Evolutionary conservation across 106 monocot species (phyloP), one percentile per base, ranked within the genome.

Genomic region (Agapanthus africanus): DNA sequence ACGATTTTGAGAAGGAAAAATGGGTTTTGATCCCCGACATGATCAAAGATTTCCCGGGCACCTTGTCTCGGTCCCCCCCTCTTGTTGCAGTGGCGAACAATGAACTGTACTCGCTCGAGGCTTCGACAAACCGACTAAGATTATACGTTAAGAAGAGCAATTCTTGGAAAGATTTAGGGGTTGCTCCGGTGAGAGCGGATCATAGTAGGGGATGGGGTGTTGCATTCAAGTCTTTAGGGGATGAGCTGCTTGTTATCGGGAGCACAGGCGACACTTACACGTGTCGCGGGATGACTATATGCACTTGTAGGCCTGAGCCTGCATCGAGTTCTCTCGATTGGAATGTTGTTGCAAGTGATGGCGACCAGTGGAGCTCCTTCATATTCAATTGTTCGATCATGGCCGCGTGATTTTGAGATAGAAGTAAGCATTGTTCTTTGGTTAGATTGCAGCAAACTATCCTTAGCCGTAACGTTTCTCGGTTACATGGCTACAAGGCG

Each of bases 321-420:
- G 44, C n/a, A 27, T 63, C 54, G 14, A 65, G 63, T 36, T 27
- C 30, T 26, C 59, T 74, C 10, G 23, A 66, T 9, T 80, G 80
- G 80, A 34, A 65, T 42, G 75, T 80, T 33, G 65, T 75, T 23
- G 70, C 37, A 11, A 75, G 47, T 26, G 44, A 66, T 27, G 44
- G 70, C 23, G 63, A 63, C n/a, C 60, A 73, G 28, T 74, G 75
- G 75, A 71, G 80, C 65, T 75, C 80, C 0, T 80, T 80, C 22
- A 75, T 80, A 41, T 75, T 71, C 30, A 80, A 80, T n/a, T 80
- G 80, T 57, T 74, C 80, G 0, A 66, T 80, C 37, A 80, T 80
- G 80, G 30, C 66, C 25, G 74, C 75, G n/a, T 80, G 74, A 74
- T 56, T 31, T 19, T 51, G 36, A 38, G 19, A 19, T 2, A 19